These are phyloP conservation scores for Ambrosia artemisiifolia DNA, from an alignment of 129 eudicot species.

Conservation along the genomic window DNA sequence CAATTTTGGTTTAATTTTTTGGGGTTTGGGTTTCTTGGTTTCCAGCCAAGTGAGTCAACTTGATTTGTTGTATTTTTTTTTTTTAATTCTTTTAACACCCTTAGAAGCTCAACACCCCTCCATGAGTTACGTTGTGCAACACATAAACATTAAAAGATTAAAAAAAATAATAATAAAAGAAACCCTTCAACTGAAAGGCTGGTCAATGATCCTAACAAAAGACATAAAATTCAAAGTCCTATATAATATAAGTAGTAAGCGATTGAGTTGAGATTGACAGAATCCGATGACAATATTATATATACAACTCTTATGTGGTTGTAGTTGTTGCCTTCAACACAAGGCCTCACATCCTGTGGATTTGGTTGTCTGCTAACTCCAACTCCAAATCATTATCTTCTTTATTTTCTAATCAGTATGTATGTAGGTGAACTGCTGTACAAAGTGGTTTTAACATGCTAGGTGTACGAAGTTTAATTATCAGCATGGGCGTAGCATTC, in stretches of 20 bases:
- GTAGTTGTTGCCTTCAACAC: slow-evolving; percentile 33
- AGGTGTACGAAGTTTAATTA: too few relatives aligned
- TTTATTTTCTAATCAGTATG: not conserved
- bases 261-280: slow-evolving; percentile 16
- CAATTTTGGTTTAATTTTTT: too few relatives aligned
- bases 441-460: too few relatives aligned
- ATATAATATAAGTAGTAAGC: slow-evolving; percentile 8
- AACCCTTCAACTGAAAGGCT: not conserved
- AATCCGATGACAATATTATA: slow-evolving; percentile 18
- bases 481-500: too few relatives aligned
- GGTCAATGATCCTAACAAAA: not conserved
- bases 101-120: too few relatives aligned
- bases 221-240: not conserved
- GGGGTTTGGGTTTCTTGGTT: too few relatives aligned
- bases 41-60: too few relatives aligned
- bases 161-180: not conserved
- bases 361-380: slow-evolving; percentile 22
- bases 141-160: not conserved
- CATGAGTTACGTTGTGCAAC: too few relatives aligned
- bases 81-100: too few relatives aligned
- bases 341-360: slow-evolving; percentile 19
- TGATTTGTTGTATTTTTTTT: too few relatives aligned
- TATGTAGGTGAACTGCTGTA: not conserved
- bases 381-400: slow-evolving; percentile 21
- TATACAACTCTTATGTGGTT: slow-evolving; percentile 26